These are phyloP conservation scores for Nitzschia sp. DNA, from an alignment of 108 stramenopile genomes.

Conservation along the genomic window DNA sequence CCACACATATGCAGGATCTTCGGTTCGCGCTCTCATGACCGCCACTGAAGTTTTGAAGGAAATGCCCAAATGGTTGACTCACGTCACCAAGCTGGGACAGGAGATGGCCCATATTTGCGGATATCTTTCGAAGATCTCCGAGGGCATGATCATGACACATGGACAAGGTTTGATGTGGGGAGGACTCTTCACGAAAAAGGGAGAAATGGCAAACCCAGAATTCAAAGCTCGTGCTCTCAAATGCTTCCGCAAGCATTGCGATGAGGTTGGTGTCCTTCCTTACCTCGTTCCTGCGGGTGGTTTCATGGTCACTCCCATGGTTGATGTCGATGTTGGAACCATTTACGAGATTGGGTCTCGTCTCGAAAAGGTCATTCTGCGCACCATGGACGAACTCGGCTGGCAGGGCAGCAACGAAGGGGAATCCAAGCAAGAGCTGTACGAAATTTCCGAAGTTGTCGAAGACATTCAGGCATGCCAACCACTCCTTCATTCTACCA, in stretches of 20 bases:
- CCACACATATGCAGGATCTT: conserved; percentile 61
- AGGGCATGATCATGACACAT: conserved; percentile 43
- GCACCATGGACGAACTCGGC: conserved; percentile 39
- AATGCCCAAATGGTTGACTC: conserved; percentile 35
- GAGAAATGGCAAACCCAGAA: conserved; percentile 22
- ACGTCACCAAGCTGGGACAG: conserved; percentile 34
- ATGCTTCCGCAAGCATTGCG: conserved; percentile 36
- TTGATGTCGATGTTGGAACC: conserved; percentile 46
- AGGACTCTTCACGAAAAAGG: conserved; percentile 38
- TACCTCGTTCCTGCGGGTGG: conserved; percentile 64
- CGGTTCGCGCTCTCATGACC: conserved; percentile 52
- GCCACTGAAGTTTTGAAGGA: conserved; percentile 48
- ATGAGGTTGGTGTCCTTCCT: conserved; percentile 45
- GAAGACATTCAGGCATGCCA: conserved; percentile 23
- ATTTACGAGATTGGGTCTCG: conserved; percentile 41
- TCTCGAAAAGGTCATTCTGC: conserved; percentile 36
- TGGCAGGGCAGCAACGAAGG: conserved; percentile 29
- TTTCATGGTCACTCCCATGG: conserved; percentile 54
- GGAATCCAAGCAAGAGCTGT: not conserved
- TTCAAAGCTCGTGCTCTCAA: conserved; percentile 11
- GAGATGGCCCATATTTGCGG: conserved; percentile 40
- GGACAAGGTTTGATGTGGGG: conserved; percentile 71
- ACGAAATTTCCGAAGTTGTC: not conserved
- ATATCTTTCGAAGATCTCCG: conserved; percentile 23
- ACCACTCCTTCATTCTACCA: conserved; percentile 24